A percentile compares a stretch with the other conserved stretches of the same genome.
These are phyloP conservation scores for Curvularia sp. DNA, from an alignment of 2,329 filamentous ascomycete species.

Conservation along the genomic window DNA sequence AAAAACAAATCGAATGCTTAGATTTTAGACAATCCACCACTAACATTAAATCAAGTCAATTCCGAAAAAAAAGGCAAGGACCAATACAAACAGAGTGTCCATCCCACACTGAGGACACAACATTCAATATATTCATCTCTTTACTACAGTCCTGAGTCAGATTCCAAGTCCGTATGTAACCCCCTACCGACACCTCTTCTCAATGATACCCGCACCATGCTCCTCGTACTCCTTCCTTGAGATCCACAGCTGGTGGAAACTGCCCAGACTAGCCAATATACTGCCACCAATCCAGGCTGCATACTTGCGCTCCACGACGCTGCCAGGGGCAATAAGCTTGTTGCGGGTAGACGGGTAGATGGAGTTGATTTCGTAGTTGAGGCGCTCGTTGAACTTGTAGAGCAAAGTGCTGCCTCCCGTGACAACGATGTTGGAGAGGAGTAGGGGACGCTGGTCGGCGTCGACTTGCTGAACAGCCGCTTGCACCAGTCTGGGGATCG, in stretches of 20 bases:
- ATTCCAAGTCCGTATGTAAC: not conserved
- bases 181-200: conserved; percentile 90
- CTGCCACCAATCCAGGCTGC: conserved; percentile 96
- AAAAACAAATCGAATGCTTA: not conserved
- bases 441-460: conserved; percentile 81
- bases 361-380: conserved; percentile 81
- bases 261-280: conserved; percentile 92
- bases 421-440: conserved; percentile 90
- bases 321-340: conserved; percentile 84
- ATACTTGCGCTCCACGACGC: conserved; percentile 87
- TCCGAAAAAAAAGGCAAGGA: not conserved
- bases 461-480: conserved; percentile 80
- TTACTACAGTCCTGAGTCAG: not conserved
- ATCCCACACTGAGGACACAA: conserved; percentile 2
- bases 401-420: conserved; percentile 87
- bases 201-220: conserved; percentile 86
- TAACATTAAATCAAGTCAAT: not conserved
- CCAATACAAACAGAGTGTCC: not conserved
- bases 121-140: conserved; percentile 5
- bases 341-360: conserved; percentile 87
- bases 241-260: conserved; percentile 99
- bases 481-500: conserved; percentile 82
- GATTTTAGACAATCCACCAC: not conserved
- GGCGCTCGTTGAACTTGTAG: conserved; percentile 88
- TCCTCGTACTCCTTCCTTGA: conserved; percentile 97